phyloP scores from a whole-genome alignment of 345 rosid genomes.

The Raphanus sativus region DNA sequence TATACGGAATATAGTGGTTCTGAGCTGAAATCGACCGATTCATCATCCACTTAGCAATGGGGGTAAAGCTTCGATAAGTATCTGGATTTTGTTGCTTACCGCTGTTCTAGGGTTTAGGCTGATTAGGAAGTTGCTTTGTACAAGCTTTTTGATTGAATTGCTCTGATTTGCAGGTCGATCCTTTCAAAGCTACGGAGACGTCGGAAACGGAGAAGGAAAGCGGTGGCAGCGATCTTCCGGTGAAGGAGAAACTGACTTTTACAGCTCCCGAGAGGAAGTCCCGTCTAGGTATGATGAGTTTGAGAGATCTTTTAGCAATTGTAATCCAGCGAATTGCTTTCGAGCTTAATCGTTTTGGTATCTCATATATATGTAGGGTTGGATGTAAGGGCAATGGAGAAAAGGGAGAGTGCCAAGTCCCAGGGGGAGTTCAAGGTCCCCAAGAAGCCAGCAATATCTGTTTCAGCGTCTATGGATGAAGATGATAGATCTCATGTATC shows the following conservation, averaged over 20 bases:
- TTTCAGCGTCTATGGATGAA: constrained; percentile 57
- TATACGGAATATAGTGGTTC: not conserved
- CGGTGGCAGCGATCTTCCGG: constrained; percentile 39
- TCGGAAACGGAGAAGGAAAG: constrained; percentile 43
- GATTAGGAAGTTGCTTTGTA: not conserved
- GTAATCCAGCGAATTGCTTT: not conserved
- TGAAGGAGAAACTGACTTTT: constrained; percentile 49
- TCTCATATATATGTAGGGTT: constrained; percentile 31
- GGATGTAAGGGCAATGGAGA: constrained; percentile 52
- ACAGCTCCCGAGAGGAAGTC: constrained; percentile 59
- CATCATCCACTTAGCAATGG: constrained; percentile 19
- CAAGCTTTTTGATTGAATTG: not conserved
- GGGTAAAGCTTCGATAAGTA: constrained; percentile 23
- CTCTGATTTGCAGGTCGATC: constrained; percentile 34
- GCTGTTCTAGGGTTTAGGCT: not conserved
- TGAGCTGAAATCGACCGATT: constrained; percentile 14
- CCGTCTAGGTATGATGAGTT: constrained; percentile 44
- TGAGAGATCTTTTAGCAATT: not conserved
- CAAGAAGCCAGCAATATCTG: constrained; percentile 41
- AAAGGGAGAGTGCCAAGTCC: constrained; percentile 40
- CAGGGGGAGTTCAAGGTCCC: constrained; percentile 67
- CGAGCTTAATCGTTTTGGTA: not conserved
- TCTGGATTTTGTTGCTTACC: not conserved
- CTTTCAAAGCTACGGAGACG: constrained; percentile 37
- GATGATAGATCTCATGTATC: constrained; percentile 46